These are phyloP conservation scores for Yamadazyma diospyri DNA, from an alignment of 1,139 yeast species.

Conservation along the genomic window DNA sequence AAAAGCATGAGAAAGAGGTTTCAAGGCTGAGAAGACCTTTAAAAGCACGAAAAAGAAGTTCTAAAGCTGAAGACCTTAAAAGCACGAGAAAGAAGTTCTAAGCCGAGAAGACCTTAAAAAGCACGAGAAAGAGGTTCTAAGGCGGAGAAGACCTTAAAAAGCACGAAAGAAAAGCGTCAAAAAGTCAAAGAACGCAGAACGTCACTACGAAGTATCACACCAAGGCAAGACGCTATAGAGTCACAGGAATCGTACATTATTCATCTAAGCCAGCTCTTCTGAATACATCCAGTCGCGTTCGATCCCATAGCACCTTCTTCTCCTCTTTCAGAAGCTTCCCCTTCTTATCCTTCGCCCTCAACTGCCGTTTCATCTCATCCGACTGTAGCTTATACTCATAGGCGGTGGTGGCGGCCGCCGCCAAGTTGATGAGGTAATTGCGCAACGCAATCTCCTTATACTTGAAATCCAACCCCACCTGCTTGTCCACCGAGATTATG, in stretches of 20 bases:
- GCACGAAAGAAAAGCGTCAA: not conserved
- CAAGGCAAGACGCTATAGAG: conserved; percentile 1
- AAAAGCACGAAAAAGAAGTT: no score
- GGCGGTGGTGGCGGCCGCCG: conserved; percentile 56
- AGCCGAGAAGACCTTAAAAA: no score
- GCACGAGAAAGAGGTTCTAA: no score
- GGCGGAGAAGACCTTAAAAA: no score
- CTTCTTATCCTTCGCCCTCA: conserved; percentile 25
- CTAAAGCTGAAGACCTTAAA: no score
- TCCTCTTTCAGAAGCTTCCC: conserved; percentile 40
- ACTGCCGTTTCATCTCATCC: conserved; percentile 28
- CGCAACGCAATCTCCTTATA: conserved; percentile 47
- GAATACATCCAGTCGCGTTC: conserved; percentile 48
- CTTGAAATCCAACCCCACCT: conserved; percentile 31
- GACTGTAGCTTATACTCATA: conserved; percentile 44
- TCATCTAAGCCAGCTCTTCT: conserved; percentile 45
- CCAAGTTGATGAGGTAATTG: conserved; percentile 48
- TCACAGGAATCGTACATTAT: conserved; percentile 5
- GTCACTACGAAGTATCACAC: no score
- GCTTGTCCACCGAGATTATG: conserved; percentile 25
- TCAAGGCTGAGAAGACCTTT: no score
- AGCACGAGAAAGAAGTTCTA: no score
- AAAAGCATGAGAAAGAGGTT: no score
- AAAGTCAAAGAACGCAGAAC: no score
- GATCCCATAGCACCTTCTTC: conserved; percentile 47